phyloP scores from a whole-genome alignment of 2,329 filamentous ascomycete genomes.

The Hirsutella thompsonii region DNA sequence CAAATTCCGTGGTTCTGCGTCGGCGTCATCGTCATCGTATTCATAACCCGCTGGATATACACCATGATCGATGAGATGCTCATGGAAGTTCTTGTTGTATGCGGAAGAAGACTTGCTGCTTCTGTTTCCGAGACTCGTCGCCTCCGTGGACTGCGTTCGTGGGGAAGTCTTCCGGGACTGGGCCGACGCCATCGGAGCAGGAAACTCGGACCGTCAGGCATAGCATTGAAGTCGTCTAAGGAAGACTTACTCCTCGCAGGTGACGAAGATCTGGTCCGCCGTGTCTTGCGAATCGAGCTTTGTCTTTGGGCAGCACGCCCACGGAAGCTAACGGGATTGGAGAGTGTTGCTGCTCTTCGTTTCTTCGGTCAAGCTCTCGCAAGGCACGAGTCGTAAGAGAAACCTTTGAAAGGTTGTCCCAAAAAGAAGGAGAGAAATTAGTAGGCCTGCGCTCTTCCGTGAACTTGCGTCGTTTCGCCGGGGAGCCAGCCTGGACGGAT shows the following conservation, averaged over 20 bases:
- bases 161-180: not conserved
- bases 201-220: too few species aligned
- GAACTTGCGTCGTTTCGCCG: not conserved
- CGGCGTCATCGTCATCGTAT: not conserved
- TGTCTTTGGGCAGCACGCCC: too few species aligned
- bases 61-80: not conserved
- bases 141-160: not conserved
- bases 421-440: not conserved
- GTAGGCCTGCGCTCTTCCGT: not conserved
- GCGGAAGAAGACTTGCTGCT: not conserved
- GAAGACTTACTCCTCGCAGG: not conserved
- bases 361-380: not conserved
- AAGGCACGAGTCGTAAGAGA: not conserved
- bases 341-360: not conserved
- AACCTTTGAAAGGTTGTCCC: not conserved
- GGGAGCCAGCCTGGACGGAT: not conserved
- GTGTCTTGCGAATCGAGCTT: not conserved
- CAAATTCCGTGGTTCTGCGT: not conserved
- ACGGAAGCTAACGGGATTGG: too few species aligned
- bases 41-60: slow-evolving; percentile 12
- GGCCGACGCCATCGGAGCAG: too few species aligned
- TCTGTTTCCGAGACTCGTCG: not conserved
- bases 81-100: slow-evolving; percentile 1
- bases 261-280: not conserved
- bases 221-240: not conserved